phyloP scores from a whole-genome alignment of 768 basidiomycete species.

The Tylopilus balloui region DNA sequence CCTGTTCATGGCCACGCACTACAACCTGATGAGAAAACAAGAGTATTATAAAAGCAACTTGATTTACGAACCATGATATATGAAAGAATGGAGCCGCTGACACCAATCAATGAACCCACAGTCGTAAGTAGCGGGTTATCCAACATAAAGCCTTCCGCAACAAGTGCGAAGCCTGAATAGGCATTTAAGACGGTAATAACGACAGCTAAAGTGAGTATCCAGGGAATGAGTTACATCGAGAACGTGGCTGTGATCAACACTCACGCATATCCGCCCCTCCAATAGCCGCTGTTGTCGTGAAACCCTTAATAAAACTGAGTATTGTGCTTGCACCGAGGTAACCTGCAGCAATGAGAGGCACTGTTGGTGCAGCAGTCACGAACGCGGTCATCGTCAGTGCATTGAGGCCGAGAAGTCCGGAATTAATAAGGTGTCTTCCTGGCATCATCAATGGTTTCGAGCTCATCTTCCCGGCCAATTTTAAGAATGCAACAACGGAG shows the following conservation, averaged over 20 bases:
- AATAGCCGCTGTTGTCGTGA: constrained; percentile 86
- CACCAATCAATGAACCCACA: constrained; percentile 82
- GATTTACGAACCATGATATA: constrained; percentile 75
- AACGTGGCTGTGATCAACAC: constrained; percentile 25
- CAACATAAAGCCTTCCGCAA: constrained; percentile 91
- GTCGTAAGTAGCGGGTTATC: constrained; percentile 82
- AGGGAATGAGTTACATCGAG: constrained; percentile 3
- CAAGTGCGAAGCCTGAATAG: constrained; percentile 86
- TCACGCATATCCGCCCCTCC: constrained; percentile 92
- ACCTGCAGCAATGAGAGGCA: constrained; percentile 71
- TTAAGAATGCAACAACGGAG: constrained; percentile 85
- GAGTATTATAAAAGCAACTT: background rate
- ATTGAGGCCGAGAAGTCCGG: constrained; percentile 68
- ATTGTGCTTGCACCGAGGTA: constrained; percentile 70
- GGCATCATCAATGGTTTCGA: constrained; percentile 70
- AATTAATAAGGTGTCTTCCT: constrained; percentile 73
- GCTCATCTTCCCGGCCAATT: constrained; percentile 78
- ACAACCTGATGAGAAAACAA: constrained; percentile 6
- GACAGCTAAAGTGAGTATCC: constrained; percentile 51
- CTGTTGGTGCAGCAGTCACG: constrained; percentile 60
- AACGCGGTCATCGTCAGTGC: constrained; percentile 73
- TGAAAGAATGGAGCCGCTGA: constrained; percentile 85
- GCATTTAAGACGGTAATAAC: constrained; percentile 90
- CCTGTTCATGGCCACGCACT: constrained; percentile 94
- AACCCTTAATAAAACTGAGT: constrained; percentile 82